phyloP scores from a whole-genome alignment of 1,284 basidiomycete species.

The Chiua sp. region DNA sequence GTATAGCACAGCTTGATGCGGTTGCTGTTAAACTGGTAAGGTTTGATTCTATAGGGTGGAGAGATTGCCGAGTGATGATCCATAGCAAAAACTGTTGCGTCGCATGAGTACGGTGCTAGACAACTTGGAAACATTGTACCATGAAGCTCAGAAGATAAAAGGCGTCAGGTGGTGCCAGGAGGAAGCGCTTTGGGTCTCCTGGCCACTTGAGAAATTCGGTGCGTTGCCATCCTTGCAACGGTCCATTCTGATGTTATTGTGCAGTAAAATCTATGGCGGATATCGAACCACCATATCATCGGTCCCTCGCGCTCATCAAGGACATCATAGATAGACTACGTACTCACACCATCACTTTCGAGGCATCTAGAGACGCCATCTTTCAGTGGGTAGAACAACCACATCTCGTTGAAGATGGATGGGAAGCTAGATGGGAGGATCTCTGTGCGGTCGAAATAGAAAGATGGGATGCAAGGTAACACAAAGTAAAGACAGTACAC shows the following conservation, averaged over 20 bases:
- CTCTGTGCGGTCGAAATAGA: constrained; percentile 75
- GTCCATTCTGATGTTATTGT: not conserved
- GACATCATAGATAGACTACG: constrained; percentile 63
- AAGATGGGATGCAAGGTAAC: constrained; percentile 57
- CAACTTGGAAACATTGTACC: constrained; percentile 62
- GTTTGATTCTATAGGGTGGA: not conserved
- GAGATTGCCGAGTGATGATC: not conserved
- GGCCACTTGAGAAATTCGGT: constrained; percentile 82
- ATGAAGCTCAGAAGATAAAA: constrained; percentile 71
- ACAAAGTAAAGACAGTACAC: constrained; percentile 12
- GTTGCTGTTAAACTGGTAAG: constrained; percentile 69
- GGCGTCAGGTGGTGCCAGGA: constrained; percentile 69
- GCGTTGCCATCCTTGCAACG: constrained; percentile 12
- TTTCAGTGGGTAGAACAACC: constrained; percentile 70
- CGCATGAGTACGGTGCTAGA: constrained; percentile 67
- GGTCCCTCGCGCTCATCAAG: constrained; percentile 62
- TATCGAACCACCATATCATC: constrained; percentile 68
- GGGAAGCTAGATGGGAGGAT: constrained; percentile 77
- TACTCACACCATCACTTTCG: constrained; percentile 68
- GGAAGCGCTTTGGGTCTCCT: constrained; percentile 79
- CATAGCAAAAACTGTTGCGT: constrained; percentile 70
- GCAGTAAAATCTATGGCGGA: constrained; percentile 61
- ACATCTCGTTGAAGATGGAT: constrained; percentile 65
- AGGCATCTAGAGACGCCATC: constrained; percentile 64
- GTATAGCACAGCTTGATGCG: constrained; percentile 61